phyloP scores from a whole-genome alignment of 2,329 filamentous ascomycete genomes.

The Talaromyces verruculosus region DNA sequence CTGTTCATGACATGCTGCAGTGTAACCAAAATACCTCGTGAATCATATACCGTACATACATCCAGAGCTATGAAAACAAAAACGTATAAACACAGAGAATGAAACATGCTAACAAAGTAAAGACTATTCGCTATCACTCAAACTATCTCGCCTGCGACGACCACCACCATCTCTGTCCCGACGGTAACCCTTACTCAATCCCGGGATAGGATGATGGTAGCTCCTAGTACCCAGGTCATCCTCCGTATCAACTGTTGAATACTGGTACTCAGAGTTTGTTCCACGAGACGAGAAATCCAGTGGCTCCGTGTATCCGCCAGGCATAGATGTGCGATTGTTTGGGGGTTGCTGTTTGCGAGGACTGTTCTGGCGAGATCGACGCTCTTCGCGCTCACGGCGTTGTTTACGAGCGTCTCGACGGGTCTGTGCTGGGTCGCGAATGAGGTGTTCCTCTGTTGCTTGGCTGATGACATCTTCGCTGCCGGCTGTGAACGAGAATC shows the following conservation, averaged over 20 bases:
- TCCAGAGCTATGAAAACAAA: conserved; percentile 5
- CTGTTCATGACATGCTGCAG: background rate
- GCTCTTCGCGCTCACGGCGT: conserved; percentile 18
- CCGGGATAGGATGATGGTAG: conserved; percentile 59
- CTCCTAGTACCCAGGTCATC: conserved; percentile 51
- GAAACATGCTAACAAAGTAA: conserved; percentile 2
- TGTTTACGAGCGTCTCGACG: conserved; percentile 30
- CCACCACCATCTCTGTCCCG: conserved; percentile 35
- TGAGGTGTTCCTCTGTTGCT: conserved; percentile 35
- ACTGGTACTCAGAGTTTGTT: conserved; percentile 42
- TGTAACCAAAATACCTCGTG: conserved; percentile 4
- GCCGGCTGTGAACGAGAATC: conserved; percentile 53
- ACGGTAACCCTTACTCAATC: conserved; percentile 49
- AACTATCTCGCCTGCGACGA: conserved; percentile 51
- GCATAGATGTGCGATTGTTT: conserved; percentile 31
- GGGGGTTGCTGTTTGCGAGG: conserved; percentile 38
- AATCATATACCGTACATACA: conserved; percentile 19
- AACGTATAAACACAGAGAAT: background rate
- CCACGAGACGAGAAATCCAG: conserved; percentile 44
- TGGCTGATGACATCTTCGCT: conserved; percentile 46
- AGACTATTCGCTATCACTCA: conserved; percentile 53
- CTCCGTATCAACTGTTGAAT: conserved; percentile 39
- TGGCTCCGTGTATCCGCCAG: conserved; percentile 46
- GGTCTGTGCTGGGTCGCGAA: conserved; percentile 31
- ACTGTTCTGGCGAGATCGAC: conserved; percentile 23